These are phyloP conservation scores for Camellia oleifera DNA, from an alignment of 179 eudicot genomes.

Conservation along the genomic window DNA sequence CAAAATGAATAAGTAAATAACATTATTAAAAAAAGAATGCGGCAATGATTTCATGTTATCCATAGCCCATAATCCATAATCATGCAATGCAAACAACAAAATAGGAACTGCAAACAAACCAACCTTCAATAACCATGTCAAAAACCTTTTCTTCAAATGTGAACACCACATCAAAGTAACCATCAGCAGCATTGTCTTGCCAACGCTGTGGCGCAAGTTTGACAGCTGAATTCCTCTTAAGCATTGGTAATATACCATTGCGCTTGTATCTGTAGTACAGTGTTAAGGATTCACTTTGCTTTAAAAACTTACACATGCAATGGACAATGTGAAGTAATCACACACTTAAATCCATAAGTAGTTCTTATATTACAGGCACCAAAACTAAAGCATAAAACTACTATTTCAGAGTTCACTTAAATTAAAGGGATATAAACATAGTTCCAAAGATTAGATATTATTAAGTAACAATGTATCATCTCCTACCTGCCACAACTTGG, in stretches of 20 bases:
- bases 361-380: background rate
- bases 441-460: background rate
- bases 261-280: slow-evolving; percentile 56
- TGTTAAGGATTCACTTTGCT: slow-evolving; percentile 27
- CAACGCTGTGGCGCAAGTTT: slow-evolving; percentile 93
- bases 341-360: background rate
- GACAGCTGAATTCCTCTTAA: slow-evolving; percentile 72
- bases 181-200: slow-evolving; percentile 94
- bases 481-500: background rate
- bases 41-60: background rate
- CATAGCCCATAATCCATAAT: background rate
- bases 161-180: slow-evolving; percentile 74
- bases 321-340: background rate
- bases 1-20: background rate
- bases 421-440: background rate
- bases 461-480: background rate
- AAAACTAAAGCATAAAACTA: background rate
- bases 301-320: background rate
- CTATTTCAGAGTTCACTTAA: background rate
- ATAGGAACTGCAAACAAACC: slow-evolving; percentile 10
- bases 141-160: slow-evolving; percentile 94
- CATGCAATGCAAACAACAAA: background rate
- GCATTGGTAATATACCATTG: slow-evolving; percentile 92
- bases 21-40: background rate
- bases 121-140: slow-evolving; percentile 96